Percentiles rank a stretch among this genome's conserved stretches.
These are phyloP conservation scores for Entonaema liquescens DNA, from an alignment of 495 filamentous ascomycete species.

Conservation along the genomic window DNA sequence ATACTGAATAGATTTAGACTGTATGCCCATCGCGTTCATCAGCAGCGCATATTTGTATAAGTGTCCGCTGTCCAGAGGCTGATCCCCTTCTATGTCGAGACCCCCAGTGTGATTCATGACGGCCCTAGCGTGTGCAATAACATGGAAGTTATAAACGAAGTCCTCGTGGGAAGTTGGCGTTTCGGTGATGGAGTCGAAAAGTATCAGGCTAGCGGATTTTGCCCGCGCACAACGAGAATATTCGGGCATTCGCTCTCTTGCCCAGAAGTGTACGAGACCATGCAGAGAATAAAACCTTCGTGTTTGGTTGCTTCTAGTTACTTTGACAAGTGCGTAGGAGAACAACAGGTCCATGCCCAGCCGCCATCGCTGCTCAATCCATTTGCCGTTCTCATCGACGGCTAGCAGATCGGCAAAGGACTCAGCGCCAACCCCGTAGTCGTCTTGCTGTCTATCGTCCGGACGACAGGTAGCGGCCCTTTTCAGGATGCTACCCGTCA, in stretches of 20 bases:
- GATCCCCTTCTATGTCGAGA: neutral
- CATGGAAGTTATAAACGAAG: neutral
- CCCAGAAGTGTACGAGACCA: slow-evolving; percentile 1
- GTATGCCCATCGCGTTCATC: too few species aligned
- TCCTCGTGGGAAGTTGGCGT: neutral
- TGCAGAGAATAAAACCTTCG: neutral
- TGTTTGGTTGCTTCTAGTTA: neutral
- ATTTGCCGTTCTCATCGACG: neutral
- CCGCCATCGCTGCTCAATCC: neutral
- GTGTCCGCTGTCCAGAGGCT: neutral
- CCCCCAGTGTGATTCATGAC: neutral
- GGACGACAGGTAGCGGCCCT: neutral
- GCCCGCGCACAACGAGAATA: neutral
- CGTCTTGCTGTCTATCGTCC: neutral
- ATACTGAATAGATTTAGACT: neutral
- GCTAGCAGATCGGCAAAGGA: slow-evolving; percentile 5
- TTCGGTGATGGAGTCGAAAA: slow-evolving; percentile 4
- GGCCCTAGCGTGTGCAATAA: neutral
- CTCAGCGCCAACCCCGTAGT: neutral
- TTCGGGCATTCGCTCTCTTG: neutral
- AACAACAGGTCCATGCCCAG: neutral
- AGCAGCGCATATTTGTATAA: neutral
- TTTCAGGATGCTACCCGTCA: neutral
- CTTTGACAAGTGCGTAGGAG: slow-evolving; percentile 1
- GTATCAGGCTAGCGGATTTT: neutral